A percentile compares a stretch with the other conserved stretches of the same genome.
Evolutionary conservation across 176 grass and related monocot species (phyloP).

Genomic region (Miscanthus lutarioriparius): DNA sequence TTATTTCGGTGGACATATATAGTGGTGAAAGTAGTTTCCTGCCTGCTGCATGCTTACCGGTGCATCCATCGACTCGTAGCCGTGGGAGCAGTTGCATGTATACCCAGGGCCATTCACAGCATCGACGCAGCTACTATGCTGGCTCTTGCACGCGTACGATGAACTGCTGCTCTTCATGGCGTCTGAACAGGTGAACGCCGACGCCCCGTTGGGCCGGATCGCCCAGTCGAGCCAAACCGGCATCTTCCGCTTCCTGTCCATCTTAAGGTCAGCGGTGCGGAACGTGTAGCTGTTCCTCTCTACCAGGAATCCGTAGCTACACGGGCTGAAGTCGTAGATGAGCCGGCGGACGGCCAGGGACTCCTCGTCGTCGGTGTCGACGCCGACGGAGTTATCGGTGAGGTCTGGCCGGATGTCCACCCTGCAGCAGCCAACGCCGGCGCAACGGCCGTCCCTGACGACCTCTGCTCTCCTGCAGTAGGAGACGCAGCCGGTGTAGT

Average conservation of each 20-base stretch:
- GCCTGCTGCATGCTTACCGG: no score
- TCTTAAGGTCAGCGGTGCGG: neutral
- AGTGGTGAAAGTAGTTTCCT: no score
- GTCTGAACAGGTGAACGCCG: conserved; percentile 2
- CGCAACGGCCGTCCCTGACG: neutral
- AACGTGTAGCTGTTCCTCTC: conserved; percentile 5
- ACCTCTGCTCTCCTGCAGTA: neutral
- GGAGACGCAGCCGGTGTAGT: conserved; percentile 21
- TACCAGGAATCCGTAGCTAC: conserved; percentile 36
- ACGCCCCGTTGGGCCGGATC: neutral
- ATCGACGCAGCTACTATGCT: conserved; percentile 19
- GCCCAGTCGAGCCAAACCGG: conserved; percentile 39
- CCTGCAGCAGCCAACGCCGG: conserved; percentile 24
- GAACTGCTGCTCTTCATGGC: neutral
- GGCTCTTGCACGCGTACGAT: conserved; percentile 6
- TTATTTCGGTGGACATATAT: no score
- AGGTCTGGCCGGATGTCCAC: neutral
- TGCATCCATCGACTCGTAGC: no score
- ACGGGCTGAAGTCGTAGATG: conserved; percentile 1
- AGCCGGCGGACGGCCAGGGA: neutral
- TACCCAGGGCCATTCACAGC: no score
- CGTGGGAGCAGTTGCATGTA: no score
- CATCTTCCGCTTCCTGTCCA: neutral
- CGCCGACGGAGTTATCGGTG: neutral
- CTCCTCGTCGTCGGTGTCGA: neutral